Base-by-base conservation (phyloP, 768 basidiomycete species). In the Xerocomus potaroensis region DNA sequence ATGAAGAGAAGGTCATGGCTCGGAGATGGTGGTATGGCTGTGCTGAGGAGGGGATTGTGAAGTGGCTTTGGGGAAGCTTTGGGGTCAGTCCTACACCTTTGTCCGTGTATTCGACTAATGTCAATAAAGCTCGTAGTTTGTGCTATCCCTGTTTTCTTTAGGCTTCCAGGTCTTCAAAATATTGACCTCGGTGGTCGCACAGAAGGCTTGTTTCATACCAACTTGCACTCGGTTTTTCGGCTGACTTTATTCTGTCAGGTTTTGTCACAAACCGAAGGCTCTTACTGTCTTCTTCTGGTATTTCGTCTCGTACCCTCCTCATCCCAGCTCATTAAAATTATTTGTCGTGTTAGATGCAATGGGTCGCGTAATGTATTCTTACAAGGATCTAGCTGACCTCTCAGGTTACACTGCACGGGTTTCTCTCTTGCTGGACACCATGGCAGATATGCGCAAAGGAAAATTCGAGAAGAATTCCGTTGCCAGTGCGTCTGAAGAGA, bases 261-360 rank as follows among this genome's bases (percentile, higher is more conserved):
- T 97, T 98, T 61, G 89, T 99, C 14, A 98, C 95, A n/a, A 99
- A 99, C 62, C 75, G 93, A 43, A 78, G 93, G 18, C 76, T 96
- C 31, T 69, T 96, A 9, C 69, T 96, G 14, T 93, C 91, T n/a
- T 81, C 91, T 4, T 89, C 87, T 49, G 86, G 86, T 81, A 49
- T 51, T 70, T 49, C n/a, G 27, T 23, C 42, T 21, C 18, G 41
- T 26, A 7, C 54, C 44, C 53, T 43, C 31, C 31, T 18, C 53
- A 43, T 14, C 38, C 50, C 15, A 16, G 11, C 26, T 24, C 24
- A 34, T 33, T 19, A 12, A 49, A 30, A 19, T n/a, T 30, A 36
- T 45, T 30, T 34, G 15, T 22, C 51, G 54, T 21, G 27, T 48
- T 54, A 81, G 95, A 98, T 70, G 95, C 95, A 1, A 88, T 97